A percentile compares a stretch with the other conserved stretches of the same genome.
Conservation (phyloP, 176 grass and related monocot genomes). For the Avena sativa region DNA sequence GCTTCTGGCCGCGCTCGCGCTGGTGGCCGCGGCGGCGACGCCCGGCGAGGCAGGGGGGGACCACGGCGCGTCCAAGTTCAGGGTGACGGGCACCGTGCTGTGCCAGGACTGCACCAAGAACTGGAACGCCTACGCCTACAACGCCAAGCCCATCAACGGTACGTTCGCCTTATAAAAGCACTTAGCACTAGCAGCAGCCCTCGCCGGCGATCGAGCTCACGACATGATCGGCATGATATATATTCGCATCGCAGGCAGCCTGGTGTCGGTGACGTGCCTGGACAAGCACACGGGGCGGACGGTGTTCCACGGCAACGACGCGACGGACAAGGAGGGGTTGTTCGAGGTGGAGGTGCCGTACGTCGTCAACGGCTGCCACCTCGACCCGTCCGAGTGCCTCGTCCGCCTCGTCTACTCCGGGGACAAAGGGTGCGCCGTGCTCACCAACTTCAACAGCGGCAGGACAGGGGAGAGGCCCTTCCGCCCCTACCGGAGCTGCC, state of each 20-base stretch:
- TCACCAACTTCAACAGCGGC: conserved; percentile 79
- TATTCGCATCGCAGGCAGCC: conserved; percentile 33
- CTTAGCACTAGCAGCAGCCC: not conserved
- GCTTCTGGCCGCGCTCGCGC: conserved; percentile 12
- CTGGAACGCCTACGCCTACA: conserved; percentile 72
- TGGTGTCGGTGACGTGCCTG: conserved; percentile 69
- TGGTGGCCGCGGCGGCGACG: conserved; percentile 26
- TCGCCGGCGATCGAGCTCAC: not conserved
- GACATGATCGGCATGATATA: not conserved
- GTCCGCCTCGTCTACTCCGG: conserved; percentile 66
- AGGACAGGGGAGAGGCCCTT: conserved; percentile 43
- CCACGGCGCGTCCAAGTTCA: conserved; percentile 48
- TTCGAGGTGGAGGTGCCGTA: conserved; percentile 62
- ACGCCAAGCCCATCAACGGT: conserved; percentile 62
- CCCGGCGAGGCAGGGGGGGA: conserved; percentile 9
- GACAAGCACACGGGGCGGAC: conserved; percentile 41
- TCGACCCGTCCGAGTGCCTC: conserved; percentile 42
- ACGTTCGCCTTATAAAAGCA: not conserved
- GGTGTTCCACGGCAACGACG: conserved; percentile 53
- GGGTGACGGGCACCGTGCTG: conserved; percentile 63
- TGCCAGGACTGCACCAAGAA: conserved; percentile 93
- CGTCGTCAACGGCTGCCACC: not conserved
- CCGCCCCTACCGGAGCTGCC: conserved; percentile 37
- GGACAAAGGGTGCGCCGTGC: conserved; percentile 50
- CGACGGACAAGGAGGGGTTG: conserved; percentile 51